phyloP scores from a whole-genome alignment of 2,329 filamentous ascomycete genomes.

The Penicillium sp. region DNA sequence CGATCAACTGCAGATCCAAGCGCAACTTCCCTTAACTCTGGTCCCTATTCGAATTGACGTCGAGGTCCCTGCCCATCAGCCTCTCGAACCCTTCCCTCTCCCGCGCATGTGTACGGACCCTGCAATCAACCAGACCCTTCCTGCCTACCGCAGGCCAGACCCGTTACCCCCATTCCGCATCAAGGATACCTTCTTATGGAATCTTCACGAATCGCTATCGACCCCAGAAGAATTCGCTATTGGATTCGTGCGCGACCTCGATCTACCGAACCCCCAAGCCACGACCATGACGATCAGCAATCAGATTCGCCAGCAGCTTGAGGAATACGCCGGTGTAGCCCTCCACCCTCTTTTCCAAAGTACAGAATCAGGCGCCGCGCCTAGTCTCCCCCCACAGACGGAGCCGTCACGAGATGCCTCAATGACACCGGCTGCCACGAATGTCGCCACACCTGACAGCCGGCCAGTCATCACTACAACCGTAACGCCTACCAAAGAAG shows the following conservation, averaged over 20 bases:
- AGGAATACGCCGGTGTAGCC: slow-evolving; percentile 93
- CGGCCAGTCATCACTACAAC: slow-evolving; percentile 20
- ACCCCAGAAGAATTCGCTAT: slow-evolving; percentile 97
- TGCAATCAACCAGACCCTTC: slow-evolving; percentile 64
- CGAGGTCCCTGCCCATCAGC: slow-evolving; percentile 73
- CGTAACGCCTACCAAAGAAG: slow-evolving; percentile 36
- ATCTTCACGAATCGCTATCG: slow-evolving; percentile 88
- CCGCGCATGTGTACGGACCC: slow-evolving; percentile 46
- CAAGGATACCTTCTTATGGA: slow-evolving; percentile 97
- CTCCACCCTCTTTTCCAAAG: slow-evolving; percentile 86
- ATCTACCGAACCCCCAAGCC: slow-evolving; percentile 73
- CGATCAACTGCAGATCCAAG: slow-evolving; percentile 64
- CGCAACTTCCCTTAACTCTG: slow-evolving; percentile 80
- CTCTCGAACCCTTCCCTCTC: slow-evolving; percentile 49
- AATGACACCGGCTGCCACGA: slow-evolving; percentile 54
- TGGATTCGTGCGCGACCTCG: slow-evolving; percentile 85
- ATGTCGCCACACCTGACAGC: slow-evolving; percentile 61
- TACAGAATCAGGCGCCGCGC: slow-evolving; percentile 28
- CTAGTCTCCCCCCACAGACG: slow-evolving; percentile 28
- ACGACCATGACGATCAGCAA: slow-evolving; percentile 82
- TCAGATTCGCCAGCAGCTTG: slow-evolving; percentile 91
- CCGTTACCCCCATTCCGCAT: slow-evolving; percentile 81
- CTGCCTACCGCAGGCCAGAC: slow-evolving; percentile 79
- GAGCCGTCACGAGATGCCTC: slow-evolving; percentile 55
- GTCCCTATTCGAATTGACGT: slow-evolving; percentile 97